Conservation (phyloP, 441 rosid genomes). For the Manihot esculenta region DNA sequence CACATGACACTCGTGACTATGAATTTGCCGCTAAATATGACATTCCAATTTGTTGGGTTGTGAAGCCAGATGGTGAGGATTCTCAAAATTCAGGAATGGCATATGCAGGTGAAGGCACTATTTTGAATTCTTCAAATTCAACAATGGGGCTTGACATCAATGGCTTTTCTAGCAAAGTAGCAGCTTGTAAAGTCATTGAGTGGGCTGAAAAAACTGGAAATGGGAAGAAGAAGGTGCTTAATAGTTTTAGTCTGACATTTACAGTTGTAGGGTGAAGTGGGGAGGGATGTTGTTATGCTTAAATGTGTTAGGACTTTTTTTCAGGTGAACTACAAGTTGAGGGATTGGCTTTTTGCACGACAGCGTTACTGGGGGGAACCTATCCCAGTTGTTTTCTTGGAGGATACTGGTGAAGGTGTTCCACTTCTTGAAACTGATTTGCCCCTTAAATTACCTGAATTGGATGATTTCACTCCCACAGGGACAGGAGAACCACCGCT, state of each 20-base stretch:
- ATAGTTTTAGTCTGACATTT: neutral
- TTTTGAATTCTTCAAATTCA: slow-evolving; percentile 62
- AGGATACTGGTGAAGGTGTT: slow-evolving; percentile 62
- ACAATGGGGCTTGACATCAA: slow-evolving; percentile 71
- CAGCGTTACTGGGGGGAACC: slow-evolving; percentile 99
- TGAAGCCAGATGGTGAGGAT: slow-evolving; percentile 47
- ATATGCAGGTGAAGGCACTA: slow-evolving; percentile 61
- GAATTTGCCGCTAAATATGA: slow-evolving; percentile 80
- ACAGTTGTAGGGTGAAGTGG: neutral
- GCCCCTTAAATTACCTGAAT: slow-evolving; percentile 85
- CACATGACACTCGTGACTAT: slow-evolving; percentile 82
- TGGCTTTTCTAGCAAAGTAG: slow-evolving; percentile 68
- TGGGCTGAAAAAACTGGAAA: slow-evolving; percentile 84
- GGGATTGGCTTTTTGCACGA: slow-evolving; percentile 99
- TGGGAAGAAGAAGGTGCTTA: slow-evolving; percentile 84
- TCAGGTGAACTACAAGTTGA: slow-evolving; percentile 89
- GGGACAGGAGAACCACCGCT: slow-evolving; percentile 97
- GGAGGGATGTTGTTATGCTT: slow-evolving; percentile 18
- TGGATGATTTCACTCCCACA: slow-evolving; percentile 92
- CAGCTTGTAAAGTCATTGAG: slow-evolving; percentile 62
- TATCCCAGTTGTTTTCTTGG: slow-evolving; percentile 77
- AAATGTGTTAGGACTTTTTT: slow-evolving; percentile 20
- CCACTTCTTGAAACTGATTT: slow-evolving; percentile 75
- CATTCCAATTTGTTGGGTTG: slow-evolving; percentile 74
- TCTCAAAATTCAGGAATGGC: slow-evolving; percentile 46